Conservation (phyloP, 352 stramenopile species). For the Phytophthora ohioensis region DNA sequence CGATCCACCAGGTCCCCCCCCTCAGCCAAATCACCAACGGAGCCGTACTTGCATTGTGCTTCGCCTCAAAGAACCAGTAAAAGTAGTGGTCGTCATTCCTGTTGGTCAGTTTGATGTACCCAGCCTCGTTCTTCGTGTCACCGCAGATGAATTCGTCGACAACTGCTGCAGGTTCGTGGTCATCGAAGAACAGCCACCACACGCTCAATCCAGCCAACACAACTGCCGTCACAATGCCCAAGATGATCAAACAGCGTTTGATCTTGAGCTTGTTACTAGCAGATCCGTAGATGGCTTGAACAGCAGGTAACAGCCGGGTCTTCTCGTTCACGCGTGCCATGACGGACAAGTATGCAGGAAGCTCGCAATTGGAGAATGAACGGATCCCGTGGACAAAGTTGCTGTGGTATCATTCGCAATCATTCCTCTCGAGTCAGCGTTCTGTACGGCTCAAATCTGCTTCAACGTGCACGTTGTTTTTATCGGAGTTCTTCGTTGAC, state of each 20-base stretch:
- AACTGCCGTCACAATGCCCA: conserved; percentile 18
- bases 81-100: conserved; percentile 76
- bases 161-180: background rate
- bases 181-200: conserved; percentile 26
- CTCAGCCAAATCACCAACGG: conserved; percentile 69
- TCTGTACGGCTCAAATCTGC: background rate
- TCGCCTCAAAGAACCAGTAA: conserved; percentile 71
- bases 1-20: conserved; percentile 56
- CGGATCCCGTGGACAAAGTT: background rate
- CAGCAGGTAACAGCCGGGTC: conserved; percentile 6
- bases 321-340: conserved; percentile 15
- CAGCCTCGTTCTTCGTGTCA: conserved; percentile 45
- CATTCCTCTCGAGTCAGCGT: conserved; percentile 6
- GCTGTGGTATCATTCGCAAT: background rate
- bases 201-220: conserved; percentile 10
- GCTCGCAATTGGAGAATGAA: conserved; percentile 14
- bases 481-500: conserved; percentile 29
- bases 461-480: background rate
- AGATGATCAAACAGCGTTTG: conserved; percentile 29
- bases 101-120: conserved; percentile 62
- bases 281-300: conserved; percentile 29
- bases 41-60: conserved; percentile 38
- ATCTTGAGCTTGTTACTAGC: conserved; percentile 26
- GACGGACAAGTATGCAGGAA: background rate
- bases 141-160: conserved; percentile 27